These are phyloP conservation scores for Phanerodontia chrysosporium DNA, from an alignment of 768 basidiomycete genomes.

Conservation along the genomic window DNA sequence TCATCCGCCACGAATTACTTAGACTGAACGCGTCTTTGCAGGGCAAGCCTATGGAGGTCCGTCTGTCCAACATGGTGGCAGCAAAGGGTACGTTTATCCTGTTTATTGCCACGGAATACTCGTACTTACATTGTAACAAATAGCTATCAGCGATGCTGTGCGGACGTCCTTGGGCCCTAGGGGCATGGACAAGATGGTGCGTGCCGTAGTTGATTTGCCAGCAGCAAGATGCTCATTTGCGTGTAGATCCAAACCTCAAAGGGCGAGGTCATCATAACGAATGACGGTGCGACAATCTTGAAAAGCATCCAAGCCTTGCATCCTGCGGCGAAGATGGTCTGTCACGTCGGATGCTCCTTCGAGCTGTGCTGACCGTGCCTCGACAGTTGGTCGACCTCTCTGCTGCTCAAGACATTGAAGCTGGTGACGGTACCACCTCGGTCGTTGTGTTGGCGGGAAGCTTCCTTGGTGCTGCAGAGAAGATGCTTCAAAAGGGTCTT, in stretches of 20 bases:
- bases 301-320: constrained; percentile 94
- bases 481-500: constrained; percentile 93
- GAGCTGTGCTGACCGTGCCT: neutral
- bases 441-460: constrained; percentile 96
- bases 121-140: constrained; percentile 1
- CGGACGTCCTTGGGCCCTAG: constrained; percentile 93
- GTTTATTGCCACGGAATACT: constrained; percentile 2
- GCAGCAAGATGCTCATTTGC: neutral
- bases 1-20: neutral
- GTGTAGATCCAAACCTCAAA: constrained; percentile 89
- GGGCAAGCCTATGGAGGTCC: constrained; percentile 98
- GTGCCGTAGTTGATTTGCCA: constrained; percentile 10
- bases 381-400: constrained; percentile 91
- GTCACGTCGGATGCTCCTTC: constrained; percentile 63
- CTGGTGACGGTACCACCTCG: constrained; percentile 96
- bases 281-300: constrained; percentile 97
- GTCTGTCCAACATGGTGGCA: constrained; percentile 95
- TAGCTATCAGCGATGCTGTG: constrained; percentile 96
- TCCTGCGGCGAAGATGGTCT: constrained; percentile 96
- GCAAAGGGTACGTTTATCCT: constrained; percentile 70
- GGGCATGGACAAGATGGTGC: constrained; percentile 99
- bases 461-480: constrained; percentile 91
- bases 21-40: constrained; percentile 35
- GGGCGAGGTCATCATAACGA: constrained; percentile 96
- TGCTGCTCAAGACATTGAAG: constrained; percentile 96